A percentile compares a stretch with the other conserved stretches of the same genome.
These are phyloP conservation scores for Lanmaoa pseudosensibilis DNA, from an alignment of 768 basidiomycete species.

Conservation along the genomic window DNA sequence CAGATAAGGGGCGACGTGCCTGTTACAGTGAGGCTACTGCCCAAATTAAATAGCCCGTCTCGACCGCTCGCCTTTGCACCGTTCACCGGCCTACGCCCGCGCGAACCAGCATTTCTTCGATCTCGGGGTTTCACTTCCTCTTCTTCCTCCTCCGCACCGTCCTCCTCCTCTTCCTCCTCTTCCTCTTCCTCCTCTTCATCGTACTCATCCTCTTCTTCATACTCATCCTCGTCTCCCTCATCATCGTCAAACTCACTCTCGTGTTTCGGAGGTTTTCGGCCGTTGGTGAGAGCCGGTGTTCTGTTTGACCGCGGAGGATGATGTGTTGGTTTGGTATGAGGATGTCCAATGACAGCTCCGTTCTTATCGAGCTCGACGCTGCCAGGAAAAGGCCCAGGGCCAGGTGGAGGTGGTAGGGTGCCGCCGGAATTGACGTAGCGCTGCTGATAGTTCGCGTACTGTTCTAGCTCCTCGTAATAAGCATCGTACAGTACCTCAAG, in stretches of 20 bases:
- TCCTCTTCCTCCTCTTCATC: slow-evolving; percentile 65
- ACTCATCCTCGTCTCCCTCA: slow-evolving; percentile 52
- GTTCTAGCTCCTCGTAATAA: slow-evolving; percentile 99
- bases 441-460: slow-evolving; percentile 98
- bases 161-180: slow-evolving; percentile 69
- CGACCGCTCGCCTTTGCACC: slow-evolving; percentile 48
- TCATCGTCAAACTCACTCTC: slow-evolving; percentile 71
- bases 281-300: slow-evolving; percentile 35
- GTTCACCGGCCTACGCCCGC: slow-evolving; percentile 42
- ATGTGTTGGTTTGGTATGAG: slow-evolving; percentile 32
- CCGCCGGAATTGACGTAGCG: slow-evolving; percentile 90
- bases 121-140: slow-evolving; percentile 40
- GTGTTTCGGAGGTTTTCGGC: slow-evolving; percentile 46
- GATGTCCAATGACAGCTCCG: slow-evolving; percentile 59
- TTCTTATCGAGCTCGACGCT: slow-evolving; percentile 96
- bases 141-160: slow-evolving; percentile 61
- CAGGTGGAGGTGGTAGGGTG: slow-evolving; percentile 86
- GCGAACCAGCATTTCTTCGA: slow-evolving; percentile 34
- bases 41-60: slow-evolving; percentile 77
- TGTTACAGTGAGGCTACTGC: slow-evolving; percentile 79
- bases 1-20: slow-evolving; percentile 45
- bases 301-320: slow-evolving; percentile 42
- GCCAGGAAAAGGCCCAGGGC: slow-evolving; percentile 97
- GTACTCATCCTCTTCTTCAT: slow-evolving; percentile 56
- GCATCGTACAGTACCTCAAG: slow-evolving; percentile 99